These are phyloP conservation scores for Syzygium grande DNA, from an alignment of 345 rosid genomes.

Conservation along the genomic window DNA sequence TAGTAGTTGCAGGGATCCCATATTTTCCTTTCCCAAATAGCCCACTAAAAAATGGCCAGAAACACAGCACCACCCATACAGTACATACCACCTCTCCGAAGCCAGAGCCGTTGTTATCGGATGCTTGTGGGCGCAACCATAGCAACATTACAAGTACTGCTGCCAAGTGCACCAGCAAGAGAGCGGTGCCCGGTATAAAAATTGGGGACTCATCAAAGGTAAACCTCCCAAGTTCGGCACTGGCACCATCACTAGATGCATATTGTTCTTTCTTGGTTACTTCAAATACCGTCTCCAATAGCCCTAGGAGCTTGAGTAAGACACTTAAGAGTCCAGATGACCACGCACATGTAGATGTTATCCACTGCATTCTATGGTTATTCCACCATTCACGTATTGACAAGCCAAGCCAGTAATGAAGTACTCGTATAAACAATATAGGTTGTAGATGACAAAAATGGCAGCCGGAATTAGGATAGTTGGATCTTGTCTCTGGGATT, in stretches of 20 bases:
- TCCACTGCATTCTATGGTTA: constrained; percentile 21
- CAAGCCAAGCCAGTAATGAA: constrained; percentile 5
- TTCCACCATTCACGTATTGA: constrained; percentile 39
- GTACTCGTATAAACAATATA: constrained; percentile 21
- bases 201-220: constrained; percentile 31
- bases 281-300: constrained; percentile 36
- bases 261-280: constrained; percentile 37
- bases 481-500: constrained; percentile 18
- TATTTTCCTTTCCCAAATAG: constrained; percentile 42
- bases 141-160: constrained; percentile 8
- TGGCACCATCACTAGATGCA: neutral
- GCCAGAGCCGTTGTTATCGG: constrained; percentile 8
- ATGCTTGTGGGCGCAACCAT: constrained; percentile 2
- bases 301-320: constrained; percentile 26
- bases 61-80: constrained; percentile 27
- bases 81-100: constrained; percentile 25
- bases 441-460: constrained; percentile 6
- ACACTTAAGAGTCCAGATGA: constrained; percentile 23
- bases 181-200: constrained; percentile 45
- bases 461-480: constrained; percentile 7
- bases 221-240: constrained; percentile 3
- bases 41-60: constrained; percentile 41
- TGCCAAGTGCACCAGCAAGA: constrained; percentile 29
- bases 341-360: constrained; percentile 24
- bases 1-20: constrained; percentile 49